Conservation (phyloP, 768 basidiomycete genomes). For the Holtermannia corniformis region DNA sequence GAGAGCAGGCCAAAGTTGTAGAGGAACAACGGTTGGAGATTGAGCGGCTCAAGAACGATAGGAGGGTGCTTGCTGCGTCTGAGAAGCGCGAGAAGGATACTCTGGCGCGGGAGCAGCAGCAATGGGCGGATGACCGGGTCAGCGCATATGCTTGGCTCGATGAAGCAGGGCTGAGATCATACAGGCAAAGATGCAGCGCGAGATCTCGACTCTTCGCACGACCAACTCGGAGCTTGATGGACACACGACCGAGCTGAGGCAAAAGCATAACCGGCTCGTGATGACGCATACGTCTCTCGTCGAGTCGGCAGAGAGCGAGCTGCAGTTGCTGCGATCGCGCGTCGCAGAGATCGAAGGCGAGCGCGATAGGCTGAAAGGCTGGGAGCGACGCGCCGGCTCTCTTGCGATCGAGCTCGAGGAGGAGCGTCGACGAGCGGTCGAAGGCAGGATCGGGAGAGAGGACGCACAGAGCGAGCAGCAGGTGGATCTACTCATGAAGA, state of each 20-base stretch:
- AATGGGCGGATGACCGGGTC: constrained; percentile 26
- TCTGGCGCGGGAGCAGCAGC: constrained; percentile 18
- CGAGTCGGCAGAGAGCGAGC: constrained; percentile 10
- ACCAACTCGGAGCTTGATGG: neutral
- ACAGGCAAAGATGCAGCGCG: neutral
- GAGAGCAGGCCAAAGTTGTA: constrained; percentile 7
- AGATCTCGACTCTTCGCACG: neutral
- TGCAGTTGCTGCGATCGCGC: constrained; percentile 7
- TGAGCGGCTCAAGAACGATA: constrained; percentile 21
- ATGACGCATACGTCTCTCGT: constrained; percentile 4
- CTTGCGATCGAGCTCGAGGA: constrained; percentile 30
- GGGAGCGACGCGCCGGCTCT: constrained; percentile 22
- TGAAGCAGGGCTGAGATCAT: neutral
- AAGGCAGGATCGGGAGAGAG: constrained; percentile 8
- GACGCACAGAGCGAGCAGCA: constrained; percentile 10
- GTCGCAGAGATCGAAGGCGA: constrained; percentile 18
- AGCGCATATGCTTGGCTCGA: neutral
- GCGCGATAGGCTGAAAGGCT: constrained; percentile 11
- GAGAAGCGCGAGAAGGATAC: constrained; percentile 18
- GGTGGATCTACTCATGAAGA: constrained; percentile 16
- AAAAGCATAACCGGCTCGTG: constrained; percentile 3
- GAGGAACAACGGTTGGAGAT: constrained; percentile 22
- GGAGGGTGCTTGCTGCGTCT: constrained; percentile 20
- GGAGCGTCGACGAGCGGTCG: constrained; percentile 21
- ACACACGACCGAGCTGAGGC: constrained; percentile 9